phyloP scores from a whole-genome alignment of 208 protist species.

The Acanthamoeba sp. region DNA sequence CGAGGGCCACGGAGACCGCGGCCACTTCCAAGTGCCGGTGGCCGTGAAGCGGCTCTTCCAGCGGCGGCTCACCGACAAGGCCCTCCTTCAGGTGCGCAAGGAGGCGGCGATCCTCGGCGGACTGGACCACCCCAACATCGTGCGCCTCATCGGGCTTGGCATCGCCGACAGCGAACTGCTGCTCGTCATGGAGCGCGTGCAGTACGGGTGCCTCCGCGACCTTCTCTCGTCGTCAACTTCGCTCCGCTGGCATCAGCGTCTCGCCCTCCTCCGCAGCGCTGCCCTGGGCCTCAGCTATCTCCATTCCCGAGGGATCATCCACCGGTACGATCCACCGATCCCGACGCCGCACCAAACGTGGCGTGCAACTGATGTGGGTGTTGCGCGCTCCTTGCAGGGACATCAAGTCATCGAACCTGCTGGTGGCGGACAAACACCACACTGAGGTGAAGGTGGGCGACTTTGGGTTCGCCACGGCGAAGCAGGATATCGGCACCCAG shows the following conservation, averaged over 20 bases:
- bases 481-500: slow-evolving; percentile 73
- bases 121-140: not conserved
- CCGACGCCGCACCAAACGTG: too few relatives aligned
- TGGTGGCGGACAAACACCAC: slow-evolving; percentile 68
- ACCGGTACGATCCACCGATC: not conserved
- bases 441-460: slow-evolving; percentile 85
- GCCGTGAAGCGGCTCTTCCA: slow-evolving; percentile 32
- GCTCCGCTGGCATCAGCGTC: not conserved
- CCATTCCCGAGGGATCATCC: not conserved
- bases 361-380: too few relatives aligned
- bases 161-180: not conserved
- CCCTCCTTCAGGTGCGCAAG: not conserved
- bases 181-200: slow-evolving; percentile 10
- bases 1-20: not conserved
- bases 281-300: slow-evolving; percentile 1
- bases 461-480: slow-evolving; percentile 80
- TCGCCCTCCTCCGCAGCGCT: not conserved
- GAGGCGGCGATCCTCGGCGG: not conserved
- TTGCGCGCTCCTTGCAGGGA: not conserved
- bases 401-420: slow-evolving; percentile 39
- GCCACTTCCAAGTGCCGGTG: not conserved
- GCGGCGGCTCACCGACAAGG: not conserved
- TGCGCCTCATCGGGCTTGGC: not conserved
- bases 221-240: not conserved
- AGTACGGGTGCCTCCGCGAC: not conserved